A percentile compares a stretch with the other conserved stretches of the same genome.
phyloP scores from a whole-genome alignment of 2,329 filamentous ascomycete genomes.

The Diplodia scrobiculata region DNA sequence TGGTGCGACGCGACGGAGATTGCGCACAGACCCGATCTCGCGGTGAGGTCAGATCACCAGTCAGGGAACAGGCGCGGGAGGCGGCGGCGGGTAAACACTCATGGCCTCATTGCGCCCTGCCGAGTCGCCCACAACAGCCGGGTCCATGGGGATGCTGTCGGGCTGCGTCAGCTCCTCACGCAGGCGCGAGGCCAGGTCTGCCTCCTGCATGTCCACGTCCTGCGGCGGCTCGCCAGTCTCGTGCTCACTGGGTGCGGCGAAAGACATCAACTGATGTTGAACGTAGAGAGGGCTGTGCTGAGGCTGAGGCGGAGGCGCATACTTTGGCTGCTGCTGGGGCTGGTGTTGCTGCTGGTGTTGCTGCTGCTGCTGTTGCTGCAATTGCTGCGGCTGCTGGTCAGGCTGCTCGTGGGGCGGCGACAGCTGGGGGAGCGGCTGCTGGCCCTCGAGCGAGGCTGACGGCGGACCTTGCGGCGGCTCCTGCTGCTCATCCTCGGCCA shows the following conservation, averaged over 20 bases:
- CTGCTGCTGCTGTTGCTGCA: constrained; percentile 3
- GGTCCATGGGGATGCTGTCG: constrained; percentile 21
- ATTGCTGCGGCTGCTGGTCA: constrained; percentile 6
- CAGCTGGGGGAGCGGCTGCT: constrained; percentile 18
- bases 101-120: constrained; percentile 19
- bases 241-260: constrained; percentile 23
- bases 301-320: constrained; percentile 23
- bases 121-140: constrained; percentile 17
- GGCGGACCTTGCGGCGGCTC: constrained; percentile 20
- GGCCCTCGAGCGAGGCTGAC: constrained; percentile 17
- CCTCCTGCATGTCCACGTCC: constrained; percentile 19
- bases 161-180: constrained; percentile 16
- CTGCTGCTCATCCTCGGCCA: constrained; percentile 12
- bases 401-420: constrained; percentile 5
- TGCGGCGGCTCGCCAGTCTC: constrained; percentile 20
- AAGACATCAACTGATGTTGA: constrained; percentile 23
- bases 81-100: constrained; percentile 27
- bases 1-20: constrained; percentile 16
- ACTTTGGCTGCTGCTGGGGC: constrained; percentile 20
- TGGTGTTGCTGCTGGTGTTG: constrained; percentile 2
- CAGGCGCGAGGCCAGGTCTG: constrained; percentile 15
- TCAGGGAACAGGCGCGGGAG: constrained; percentile 27
- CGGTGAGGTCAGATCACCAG: constrained; percentile 21
- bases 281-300: constrained; percentile 24
- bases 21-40: constrained; percentile 26